Evolutionary conservation across 257 asterid genomes (phyloP), one percentile per base, ranked within the genome.

Genomic region (Striga asiatica): DNA sequence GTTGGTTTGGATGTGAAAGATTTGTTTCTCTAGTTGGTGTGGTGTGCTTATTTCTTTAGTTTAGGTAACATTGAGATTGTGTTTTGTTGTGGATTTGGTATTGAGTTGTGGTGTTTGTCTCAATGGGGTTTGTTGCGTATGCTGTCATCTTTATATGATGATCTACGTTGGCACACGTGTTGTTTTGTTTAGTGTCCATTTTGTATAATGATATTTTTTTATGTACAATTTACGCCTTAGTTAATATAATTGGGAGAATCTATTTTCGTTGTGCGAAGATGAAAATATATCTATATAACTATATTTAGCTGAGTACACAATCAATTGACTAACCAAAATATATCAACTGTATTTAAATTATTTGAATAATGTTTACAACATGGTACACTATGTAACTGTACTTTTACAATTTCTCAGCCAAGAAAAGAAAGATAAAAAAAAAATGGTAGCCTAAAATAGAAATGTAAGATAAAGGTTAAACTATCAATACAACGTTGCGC

Each of bases 321-420:
- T 6, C 5, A 46, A 38, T 28, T 21, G 2, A 48, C 49, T 25
- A 27, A 45, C 12, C 14, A 28, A 35, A 6, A 38, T 27, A 27
- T 28, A 25, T 43, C 13, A 49, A 56, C 19, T 32, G 38, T 25
- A 56, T 47, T 45, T 35, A 24, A 47, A 47, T 47, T 34, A 37
- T 32, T 32, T 5, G 1, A 47, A 3, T 23, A 66, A 32, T 9
- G 43, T n/a, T n/a, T 60, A 45, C 59, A 67, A 54, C 28, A 45
- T 55, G 20, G 23, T 49, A 24, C 23, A 2, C 17, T n/a, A n/a
- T n/a, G n/a, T n/a, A n/a, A 22, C 37, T 20, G 5, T 13, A 18
- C 20, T 25, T 37, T 7, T 21, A 8, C 21, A n/a, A 45, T 17
- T 17, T 6, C 27, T 58, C 32, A 47, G 16, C 32, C 17, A 41